A percentile compares a stretch with the other conserved stretches of the same genome.
Evolutionary conservation across 2,329 filamentous ascomycete species (phyloP).

Genomic region (Polytolypa hystricis): DNA sequence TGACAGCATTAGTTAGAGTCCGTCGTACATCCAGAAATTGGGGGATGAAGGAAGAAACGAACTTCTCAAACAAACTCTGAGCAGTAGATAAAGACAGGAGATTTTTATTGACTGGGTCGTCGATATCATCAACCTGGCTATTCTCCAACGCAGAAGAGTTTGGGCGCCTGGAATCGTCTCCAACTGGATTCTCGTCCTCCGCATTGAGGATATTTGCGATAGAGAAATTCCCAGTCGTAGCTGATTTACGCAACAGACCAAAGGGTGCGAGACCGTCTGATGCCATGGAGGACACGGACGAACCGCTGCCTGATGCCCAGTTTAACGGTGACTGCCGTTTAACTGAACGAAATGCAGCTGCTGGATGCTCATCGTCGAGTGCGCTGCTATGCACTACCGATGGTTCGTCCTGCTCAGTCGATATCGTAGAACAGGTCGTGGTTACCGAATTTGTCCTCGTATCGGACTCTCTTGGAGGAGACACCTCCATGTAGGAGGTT

Average conservation of each 20-base stretch:
- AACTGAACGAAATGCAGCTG: not conserved
- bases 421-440: not conserved
- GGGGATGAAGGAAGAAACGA: constrained; percentile 3
- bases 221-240: constrained; percentile 16
- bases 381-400: too few species aligned
- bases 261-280: constrained; percentile 12
- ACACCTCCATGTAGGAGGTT: not conserved
- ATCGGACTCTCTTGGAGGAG: not conserved
- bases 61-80: constrained; percentile 22
- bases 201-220: constrained; percentile 15
- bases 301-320: not conserved
- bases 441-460: not conserved
- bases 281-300: constrained; percentile 2
- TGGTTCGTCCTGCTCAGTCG: too few species aligned
- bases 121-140: constrained; percentile 8
- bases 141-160: constrained; percentile 1
- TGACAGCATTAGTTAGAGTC: too few species aligned
- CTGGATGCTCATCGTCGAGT: too few species aligned
- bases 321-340: not conserved
- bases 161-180: constrained; percentile 3
- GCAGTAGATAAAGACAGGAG: constrained; percentile 19
- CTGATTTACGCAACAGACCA: constrained; percentile 13
- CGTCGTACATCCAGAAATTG: too few species aligned
- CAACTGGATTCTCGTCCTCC: constrained; percentile 8
- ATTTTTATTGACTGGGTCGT: constrained; percentile 20